A percentile compares a stretch with the other conserved stretches of the same genome.
Evolutionary conservation across 1,284 basidiomycete genomes (phyloP).

Genomic region (Dichomitus squalens): DNA sequence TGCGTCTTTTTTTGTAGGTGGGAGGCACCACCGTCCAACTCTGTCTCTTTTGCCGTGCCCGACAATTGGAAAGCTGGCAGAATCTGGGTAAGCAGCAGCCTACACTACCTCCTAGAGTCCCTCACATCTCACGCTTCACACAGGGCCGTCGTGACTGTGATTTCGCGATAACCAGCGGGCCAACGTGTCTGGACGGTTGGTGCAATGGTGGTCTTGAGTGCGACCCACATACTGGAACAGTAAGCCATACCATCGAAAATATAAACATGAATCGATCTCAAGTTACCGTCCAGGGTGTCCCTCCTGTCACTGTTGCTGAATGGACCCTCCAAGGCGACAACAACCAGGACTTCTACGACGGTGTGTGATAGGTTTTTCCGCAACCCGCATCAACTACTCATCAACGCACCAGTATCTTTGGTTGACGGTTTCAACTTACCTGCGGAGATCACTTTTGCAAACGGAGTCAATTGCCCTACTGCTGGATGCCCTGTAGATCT

Average conservation of each 20-base stretch:
- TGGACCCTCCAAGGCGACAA: constrained; percentile 40
- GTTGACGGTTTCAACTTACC: constrained; percentile 48
- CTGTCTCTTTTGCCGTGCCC: constrained; percentile 37
- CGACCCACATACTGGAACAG: constrained; percentile 37
- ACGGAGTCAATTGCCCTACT: constrained; percentile 36
- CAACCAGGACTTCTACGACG: constrained; percentile 44
- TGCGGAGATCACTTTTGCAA: constrained; percentile 40
- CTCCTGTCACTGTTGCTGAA: constrained; percentile 47
- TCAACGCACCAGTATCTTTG: constrained; percentile 33
- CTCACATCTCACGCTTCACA: neutral
- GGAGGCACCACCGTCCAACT: constrained; percentile 34
- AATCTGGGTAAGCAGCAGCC: constrained; percentile 35
- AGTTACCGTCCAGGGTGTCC: constrained; percentile 34
- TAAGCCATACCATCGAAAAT: constrained; percentile 16
- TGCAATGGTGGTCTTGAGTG: constrained; percentile 52
- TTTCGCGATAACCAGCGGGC: constrained; percentile 42
- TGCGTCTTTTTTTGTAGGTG: constrained; percentile 24
- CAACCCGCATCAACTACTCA: neutral
- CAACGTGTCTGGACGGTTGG: constrained; percentile 44
- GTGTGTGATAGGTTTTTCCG: constrained; percentile 11
- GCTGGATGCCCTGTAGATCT: constrained; percentile 47
- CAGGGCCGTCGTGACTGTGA: constrained; percentile 42
- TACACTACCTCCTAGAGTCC: neutral
- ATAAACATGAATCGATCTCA: neutral
- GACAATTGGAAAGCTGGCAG: constrained; percentile 42